Evolutionary conservation across 768 basidiomycete genomes (phyloP).

Genomic region (Mycena indigotica): DNA sequence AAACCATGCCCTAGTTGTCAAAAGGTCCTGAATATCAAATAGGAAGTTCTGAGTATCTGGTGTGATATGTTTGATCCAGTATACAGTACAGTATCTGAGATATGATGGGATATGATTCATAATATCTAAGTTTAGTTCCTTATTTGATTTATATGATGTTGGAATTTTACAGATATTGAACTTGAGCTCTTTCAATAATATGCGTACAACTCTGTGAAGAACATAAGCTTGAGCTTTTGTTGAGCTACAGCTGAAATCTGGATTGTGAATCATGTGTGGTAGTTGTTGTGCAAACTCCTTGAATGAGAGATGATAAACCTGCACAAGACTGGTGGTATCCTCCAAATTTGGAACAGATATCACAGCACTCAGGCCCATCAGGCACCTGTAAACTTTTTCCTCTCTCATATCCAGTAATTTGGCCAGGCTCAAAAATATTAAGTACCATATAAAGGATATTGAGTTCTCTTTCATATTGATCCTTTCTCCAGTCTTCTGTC

Average conservation of each 20-base stretch:
- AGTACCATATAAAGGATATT: conserved; percentile 1
- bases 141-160: conserved; percentile 3
- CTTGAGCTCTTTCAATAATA: background rate
- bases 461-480: background rate
- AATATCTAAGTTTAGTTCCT: background rate
- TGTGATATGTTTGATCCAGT: background rate
- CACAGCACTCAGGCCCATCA: conserved; percentile 1
- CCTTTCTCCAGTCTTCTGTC: background rate
- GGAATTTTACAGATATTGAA: conserved; percentile 13
- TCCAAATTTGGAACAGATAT: background rate
- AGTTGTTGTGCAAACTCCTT: background rate
- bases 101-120: background rate
- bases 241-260: background rate
- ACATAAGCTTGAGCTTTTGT: background rate
- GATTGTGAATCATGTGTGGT: background rate
- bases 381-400: background rate
- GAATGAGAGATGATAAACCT: background rate
- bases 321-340: background rate
- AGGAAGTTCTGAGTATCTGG: background rate
- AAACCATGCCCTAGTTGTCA: background rate
- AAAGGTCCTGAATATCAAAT: background rate
- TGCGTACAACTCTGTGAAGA: background rate
- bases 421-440: conserved; percentile 3
- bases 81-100: background rate
- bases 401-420: background rate